Percentiles rank a stretch among this genome's conserved stretches.
These are phyloP conservation scores for Takashimella koratensis DNA, from an alignment of 1,284 basidiomycete species.

Conservation along the genomic window DNA sequence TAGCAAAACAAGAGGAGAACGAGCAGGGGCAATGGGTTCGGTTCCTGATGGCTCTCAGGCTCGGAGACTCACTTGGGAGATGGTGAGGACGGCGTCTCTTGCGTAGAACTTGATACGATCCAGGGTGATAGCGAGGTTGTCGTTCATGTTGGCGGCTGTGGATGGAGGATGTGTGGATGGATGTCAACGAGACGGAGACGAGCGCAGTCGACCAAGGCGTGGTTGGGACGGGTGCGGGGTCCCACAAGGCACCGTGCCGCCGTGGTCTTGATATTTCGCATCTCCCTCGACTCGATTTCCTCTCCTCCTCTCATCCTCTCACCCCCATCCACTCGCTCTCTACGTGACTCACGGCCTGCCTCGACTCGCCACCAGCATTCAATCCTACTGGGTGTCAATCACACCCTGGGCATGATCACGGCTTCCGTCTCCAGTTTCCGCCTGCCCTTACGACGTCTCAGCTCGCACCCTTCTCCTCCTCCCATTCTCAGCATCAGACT, in stretches of 20 bases:
- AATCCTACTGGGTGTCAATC: too few relatives aligned
- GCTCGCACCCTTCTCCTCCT: slow-evolving; percentile 3
- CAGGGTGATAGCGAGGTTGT: slow-evolving; percentile 38
- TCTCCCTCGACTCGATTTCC: slow-evolving; percentile 15
- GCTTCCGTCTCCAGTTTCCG: too few relatives aligned
- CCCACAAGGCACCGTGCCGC: too few relatives aligned
- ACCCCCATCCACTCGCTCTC: slow-evolving; percentile 22
- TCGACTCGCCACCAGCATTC: not conserved
- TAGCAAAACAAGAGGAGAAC: too few relatives aligned
- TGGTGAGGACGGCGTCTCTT: slow-evolving; percentile 30
- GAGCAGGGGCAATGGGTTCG: too few relatives aligned
- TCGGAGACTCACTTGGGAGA: slow-evolving; percentile 38
- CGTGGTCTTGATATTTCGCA: slow-evolving; percentile 1
- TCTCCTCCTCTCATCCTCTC: slow-evolving; percentile 37
- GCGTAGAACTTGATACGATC: slow-evolving; percentile 42
- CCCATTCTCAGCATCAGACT: not conserved
- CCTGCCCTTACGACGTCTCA: too few relatives aligned
- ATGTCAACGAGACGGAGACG: not conserved
- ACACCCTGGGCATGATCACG: not conserved
- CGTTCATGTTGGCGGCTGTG: slow-evolving; percentile 21
- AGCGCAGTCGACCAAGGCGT: too few relatives aligned
- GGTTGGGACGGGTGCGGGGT: too few relatives aligned
- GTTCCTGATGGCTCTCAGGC: not conserved
- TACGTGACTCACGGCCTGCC: not conserved
- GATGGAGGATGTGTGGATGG: not conserved